These are phyloP conservation scores for Podaxis sp. DNA, from an alignment of 768 basidiomycete genomes.

Conservation along the genomic window DNA sequence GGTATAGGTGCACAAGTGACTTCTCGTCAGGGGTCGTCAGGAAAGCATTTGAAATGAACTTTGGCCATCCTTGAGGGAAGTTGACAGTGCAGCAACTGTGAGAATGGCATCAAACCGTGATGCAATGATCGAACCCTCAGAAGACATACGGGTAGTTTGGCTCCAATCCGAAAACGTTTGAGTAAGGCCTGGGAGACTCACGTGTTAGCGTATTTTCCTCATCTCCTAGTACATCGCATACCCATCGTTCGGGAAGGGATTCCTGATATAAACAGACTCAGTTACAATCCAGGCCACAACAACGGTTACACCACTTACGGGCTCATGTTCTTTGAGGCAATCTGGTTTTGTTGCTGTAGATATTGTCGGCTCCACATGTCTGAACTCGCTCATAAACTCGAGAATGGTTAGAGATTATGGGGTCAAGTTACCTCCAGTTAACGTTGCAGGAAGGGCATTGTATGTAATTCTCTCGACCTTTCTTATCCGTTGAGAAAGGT, in stretches of 20 bases:
- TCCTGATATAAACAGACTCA: slow-evolving; percentile 27
- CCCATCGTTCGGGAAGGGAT: slow-evolving; percentile 56
- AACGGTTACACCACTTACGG: slow-evolving; percentile 30
- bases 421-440: slow-evolving; percentile 40
- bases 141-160: slow-evolving; percentile 47
- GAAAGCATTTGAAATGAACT: slow-evolving; percentile 53
- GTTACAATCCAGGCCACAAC: slow-evolving; percentile 2
- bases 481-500: background rate
- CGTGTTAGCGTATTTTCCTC: background rate
- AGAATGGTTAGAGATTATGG: no score
- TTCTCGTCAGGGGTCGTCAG: slow-evolving; percentile 42
- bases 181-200: slow-evolving; percentile 36
- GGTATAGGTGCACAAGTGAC: slow-evolving; percentile 48
- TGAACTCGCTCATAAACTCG: slow-evolving; percentile 19
- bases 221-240: slow-evolving; percentile 24
- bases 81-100: slow-evolving; percentile 53
- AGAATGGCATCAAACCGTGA: background rate
- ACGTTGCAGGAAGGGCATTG: slow-evolving; percentile 49
- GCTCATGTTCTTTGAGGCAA: slow-evolving; percentile 55
- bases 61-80: slow-evolving; percentile 55
- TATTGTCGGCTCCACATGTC: slow-evolving; percentile 64
- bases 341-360: slow-evolving; percentile 59
- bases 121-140: no score
- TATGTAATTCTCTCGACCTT: slow-evolving; percentile 48
- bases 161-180: slow-evolving; percentile 50